These are phyloP conservation scores for Rhamnella rubrinervis DNA, from an alignment of 331 rosid genomes.

Conservation along the genomic window DNA sequence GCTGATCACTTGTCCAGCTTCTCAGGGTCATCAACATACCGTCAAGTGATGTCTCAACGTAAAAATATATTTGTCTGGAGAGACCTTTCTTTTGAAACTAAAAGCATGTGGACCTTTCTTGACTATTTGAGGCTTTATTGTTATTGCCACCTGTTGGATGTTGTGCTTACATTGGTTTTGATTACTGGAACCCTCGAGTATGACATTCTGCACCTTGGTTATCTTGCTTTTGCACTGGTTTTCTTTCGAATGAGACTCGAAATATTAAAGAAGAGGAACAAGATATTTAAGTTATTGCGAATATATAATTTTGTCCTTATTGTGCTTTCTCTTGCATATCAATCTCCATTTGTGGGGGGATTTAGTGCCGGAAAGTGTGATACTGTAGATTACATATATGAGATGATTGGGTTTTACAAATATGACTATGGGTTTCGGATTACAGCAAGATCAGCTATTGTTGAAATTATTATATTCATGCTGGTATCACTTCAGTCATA, in stretches of 20 bases:
- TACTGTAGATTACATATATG: conserved; percentile 58
- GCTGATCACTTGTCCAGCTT: conserved; percentile 66
- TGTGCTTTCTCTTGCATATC: conserved; percentile 88
- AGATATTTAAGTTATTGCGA: conserved; percentile 85
- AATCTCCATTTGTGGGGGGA: conserved; percentile 89
- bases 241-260: conserved; percentile 91
- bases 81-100: conserved; percentile 97
- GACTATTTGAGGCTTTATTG: conserved; percentile 95
- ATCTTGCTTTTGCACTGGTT: conserved; percentile 93
- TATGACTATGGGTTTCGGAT: conserved; percentile 96
- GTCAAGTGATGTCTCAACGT: conserved; percentile 71
- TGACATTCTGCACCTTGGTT: conserved; percentile 95
- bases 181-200: conserved; percentile 97
- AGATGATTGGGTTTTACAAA: conserved; percentile 86
- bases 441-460: conserved; percentile 97
- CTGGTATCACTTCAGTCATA: conserved; percentile 92
- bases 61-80: conserved; percentile 79
- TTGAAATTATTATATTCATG: conserved; percentile 91
- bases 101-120: conserved; percentile 98
- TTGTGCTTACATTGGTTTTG: conserved; percentile 80
- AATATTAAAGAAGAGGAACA: conserved; percentile 93
- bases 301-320: conserved; percentile 85
- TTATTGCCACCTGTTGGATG: conserved; percentile 90
- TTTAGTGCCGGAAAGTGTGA: conserved; percentile 71
- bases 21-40: conserved; percentile 69